Evolutionary conservation across 257 asterid species (phyloP).

Genomic region (Primulina eburnea): DNA sequence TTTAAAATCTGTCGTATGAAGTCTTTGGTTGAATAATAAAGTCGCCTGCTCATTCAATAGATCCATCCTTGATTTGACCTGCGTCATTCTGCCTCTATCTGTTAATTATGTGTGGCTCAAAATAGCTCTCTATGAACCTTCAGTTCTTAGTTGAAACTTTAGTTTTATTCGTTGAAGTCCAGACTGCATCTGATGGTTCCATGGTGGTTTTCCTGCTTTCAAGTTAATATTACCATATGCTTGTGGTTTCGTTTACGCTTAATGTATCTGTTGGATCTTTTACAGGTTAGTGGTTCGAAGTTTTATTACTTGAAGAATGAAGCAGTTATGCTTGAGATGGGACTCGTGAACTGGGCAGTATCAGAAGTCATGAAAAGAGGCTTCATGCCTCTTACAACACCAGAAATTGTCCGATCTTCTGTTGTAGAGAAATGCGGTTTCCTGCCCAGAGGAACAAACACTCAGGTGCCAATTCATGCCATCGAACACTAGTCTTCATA

Average conservation of each 20-base stretch:
- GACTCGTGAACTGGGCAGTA: conserved; percentile 87
- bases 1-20: not conserved
- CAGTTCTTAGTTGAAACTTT: too few relatives aligned
- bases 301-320: conserved; percentile 96
- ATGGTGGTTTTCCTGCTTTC: too few relatives aligned
- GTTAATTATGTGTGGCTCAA: too few relatives aligned
- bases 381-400: conserved; percentile 83
- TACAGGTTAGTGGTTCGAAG: conserved; percentile 91
- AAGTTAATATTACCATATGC: too few relatives aligned
- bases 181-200: too few relatives aligned
- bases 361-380: conserved; percentile 90
- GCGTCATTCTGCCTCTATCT: not conserved
- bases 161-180: too few relatives aligned
- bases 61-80: not conserved
- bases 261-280: not conserved
- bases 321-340: conserved; percentile 90
- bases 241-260: not conserved
- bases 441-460: conserved; percentile 96
- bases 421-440: conserved; percentile 95
- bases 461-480: conserved; percentile 62
- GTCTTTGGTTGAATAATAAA: not conserved
- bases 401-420: conserved; percentile 92
- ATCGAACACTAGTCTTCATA: not conserved
- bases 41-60: not conserved
- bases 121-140: too few relatives aligned